phyloP scores from a whole-genome alignment of 2,329 filamentous ascomycete genomes.

The Colletotrichum sublineola region DNA sequence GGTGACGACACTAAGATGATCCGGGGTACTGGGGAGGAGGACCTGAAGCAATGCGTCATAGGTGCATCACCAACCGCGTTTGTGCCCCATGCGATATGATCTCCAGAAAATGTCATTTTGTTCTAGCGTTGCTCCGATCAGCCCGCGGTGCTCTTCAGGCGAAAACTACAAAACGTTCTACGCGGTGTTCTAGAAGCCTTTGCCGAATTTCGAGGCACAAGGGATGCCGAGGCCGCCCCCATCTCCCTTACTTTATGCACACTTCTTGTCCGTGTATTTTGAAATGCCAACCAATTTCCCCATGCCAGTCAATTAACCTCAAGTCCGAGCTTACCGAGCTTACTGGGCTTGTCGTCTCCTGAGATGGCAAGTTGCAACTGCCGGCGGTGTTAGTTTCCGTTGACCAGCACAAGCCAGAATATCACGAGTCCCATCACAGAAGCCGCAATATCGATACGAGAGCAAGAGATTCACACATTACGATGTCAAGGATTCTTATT shows the following conservation, averaged over 20 bases:
- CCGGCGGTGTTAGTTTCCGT: neutral
- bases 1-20: constrained; percentile 15
- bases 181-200: constrained; percentile 3
- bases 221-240: neutral
- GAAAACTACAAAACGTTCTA: neutral
- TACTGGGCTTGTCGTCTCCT: neutral
- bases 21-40: neutral
- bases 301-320: neutral
- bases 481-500: neutral
- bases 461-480: neutral
- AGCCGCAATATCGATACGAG: neutral
- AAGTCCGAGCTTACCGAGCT: neutral
- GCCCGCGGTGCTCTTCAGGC: too few relatives aligned
- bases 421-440: too few relatives aligned
- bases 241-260: neutral
- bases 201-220: neutral
- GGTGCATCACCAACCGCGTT: constrained; percentile 2
- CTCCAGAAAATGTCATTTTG: neutral
- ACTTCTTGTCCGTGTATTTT: neutral
- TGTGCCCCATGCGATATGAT: neutral
- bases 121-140: neutral
- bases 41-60: constrained; percentile 8
- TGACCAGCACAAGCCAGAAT: neutral
- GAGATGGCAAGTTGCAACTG: neutral
- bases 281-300: neutral